Percentiles rank a stretch among this genome's conserved stretches.
These are phyloP conservation scores for Diaporthe aspalathi DNA, from an alignment of 2,329 filamentous ascomycete species.

Conservation along the genomic window DNA sequence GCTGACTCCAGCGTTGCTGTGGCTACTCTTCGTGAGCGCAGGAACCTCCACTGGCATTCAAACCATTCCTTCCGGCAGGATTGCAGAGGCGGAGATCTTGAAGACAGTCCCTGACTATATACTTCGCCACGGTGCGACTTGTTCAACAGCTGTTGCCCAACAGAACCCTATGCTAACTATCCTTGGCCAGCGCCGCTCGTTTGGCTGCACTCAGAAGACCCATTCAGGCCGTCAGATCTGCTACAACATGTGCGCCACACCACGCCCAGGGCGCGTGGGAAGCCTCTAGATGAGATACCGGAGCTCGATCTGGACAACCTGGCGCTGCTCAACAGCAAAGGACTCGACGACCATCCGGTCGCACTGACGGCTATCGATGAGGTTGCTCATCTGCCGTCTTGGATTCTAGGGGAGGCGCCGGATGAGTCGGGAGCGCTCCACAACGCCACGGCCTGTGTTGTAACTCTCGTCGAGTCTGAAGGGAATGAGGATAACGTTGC, in stretches of 20 bases:
- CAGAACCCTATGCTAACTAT: background rate
- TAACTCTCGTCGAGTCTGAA: slow-evolving; percentile 46
- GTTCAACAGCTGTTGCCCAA: slow-evolving; percentile 1
- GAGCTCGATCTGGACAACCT: slow-evolving; percentile 46
- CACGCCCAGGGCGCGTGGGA: slow-evolving; percentile 40
- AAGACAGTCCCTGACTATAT: slow-evolving; percentile 46
- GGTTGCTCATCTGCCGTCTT: slow-evolving; percentile 43
- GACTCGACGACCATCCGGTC: slow-evolving; percentile 36
- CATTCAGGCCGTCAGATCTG: slow-evolving; percentile 46
- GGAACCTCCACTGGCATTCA: background rate
- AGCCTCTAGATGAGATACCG: slow-evolving; percentile 40
- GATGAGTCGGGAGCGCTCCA: slow-evolving; percentile 41
- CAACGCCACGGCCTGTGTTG: slow-evolving; percentile 47
- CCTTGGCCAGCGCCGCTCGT: slow-evolving; percentile 45
- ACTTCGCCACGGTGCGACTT: slow-evolving; percentile 45
- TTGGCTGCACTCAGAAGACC: slow-evolving; percentile 49
- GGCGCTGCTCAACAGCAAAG: slow-evolving; percentile 43
- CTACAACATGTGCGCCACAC: slow-evolving; percentile 48
- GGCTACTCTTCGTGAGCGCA: background rate
- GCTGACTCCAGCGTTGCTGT: background rate
- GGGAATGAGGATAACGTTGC: slow-evolving; percentile 45
- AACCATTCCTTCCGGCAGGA: background rate
- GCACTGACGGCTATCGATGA: slow-evolving; percentile 47
- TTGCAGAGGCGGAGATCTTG: background rate
- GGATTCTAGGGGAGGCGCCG: slow-evolving; percentile 46